Conservation (phyloP, 2,329 filamentous ascomycete genomes). For the Blastomyces parvus region DNA sequence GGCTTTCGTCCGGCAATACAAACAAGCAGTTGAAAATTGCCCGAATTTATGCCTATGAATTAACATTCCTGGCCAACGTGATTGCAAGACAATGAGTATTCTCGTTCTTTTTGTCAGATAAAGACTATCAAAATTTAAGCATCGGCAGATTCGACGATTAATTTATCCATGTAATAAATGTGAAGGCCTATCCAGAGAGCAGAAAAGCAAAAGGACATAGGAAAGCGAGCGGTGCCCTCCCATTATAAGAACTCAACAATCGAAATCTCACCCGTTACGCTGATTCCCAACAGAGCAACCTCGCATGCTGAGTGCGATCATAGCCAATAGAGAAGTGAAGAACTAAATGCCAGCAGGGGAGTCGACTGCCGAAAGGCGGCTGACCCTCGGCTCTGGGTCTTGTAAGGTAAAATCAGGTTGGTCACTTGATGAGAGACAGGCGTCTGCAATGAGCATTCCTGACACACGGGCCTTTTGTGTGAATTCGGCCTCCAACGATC, state of each 20-base stretch:
- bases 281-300: not conserved
- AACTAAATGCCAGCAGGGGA: not conserved
- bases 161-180: not conserved
- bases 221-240: not conserved
- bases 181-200: not conserved
- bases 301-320: not conserved
- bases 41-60: not conserved
- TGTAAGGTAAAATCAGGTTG: no score
- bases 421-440: not conserved
- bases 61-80: not conserved
- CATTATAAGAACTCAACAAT: not conserved
- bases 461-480: not conserved
- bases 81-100: no score
- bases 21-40: not conserved
- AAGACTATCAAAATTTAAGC: not conserved
- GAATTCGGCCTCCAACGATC: not conserved
- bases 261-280: not conserved
- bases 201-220: not conserved
- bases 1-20: not conserved
- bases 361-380: not conserved
- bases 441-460: not conserved
- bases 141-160: not conserved
- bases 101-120: no score
- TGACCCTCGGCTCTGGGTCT: conserved; percentile 1
- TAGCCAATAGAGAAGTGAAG: not conserved